These are phyloP conservation scores for Termitomyces sp. DNA, from an alignment of 768 basidiomycete genomes.

Conservation along the genomic window DNA sequence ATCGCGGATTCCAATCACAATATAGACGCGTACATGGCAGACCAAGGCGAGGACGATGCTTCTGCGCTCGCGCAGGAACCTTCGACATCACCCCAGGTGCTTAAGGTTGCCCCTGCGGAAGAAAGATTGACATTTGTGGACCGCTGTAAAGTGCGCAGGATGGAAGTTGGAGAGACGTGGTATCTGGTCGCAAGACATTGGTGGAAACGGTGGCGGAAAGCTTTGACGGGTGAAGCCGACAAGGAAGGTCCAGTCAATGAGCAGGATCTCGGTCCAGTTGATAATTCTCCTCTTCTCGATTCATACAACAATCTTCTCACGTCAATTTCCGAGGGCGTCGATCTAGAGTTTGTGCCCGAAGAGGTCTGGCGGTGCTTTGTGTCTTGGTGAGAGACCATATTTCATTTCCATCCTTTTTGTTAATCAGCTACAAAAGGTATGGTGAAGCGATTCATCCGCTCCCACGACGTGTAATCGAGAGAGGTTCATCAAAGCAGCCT, in stretches of 20 bases:
- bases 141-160: constrained; percentile 35
- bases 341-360: constrained; percentile 73
- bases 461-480: constrained; percentile 60
- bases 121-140: constrained; percentile 51
- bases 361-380: constrained; percentile 65
- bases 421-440: constrained; percentile 47
- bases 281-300: constrained; percentile 66
- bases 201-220: constrained; percentile 73
- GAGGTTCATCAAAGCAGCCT: constrained; percentile 44
- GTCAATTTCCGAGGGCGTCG: constrained; percentile 49
- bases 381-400: constrained; percentile 51
- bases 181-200: constrained; percentile 66
- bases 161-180: constrained; percentile 72
- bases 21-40: constrained; percentile 66
- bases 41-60: constrained; percentile 41
- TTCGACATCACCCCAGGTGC: constrained; percentile 17
- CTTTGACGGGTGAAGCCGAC: constrained; percentile 61
- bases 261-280: constrained; percentile 63
- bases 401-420: background rate
- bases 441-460: constrained; percentile 52
- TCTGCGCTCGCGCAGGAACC: constrained; percentile 21
- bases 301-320: constrained; percentile 39
- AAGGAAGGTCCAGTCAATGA: constrained; percentile 62
- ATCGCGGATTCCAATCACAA: constrained; percentile 41
- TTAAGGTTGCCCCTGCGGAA: constrained; percentile 22